Conservation (phyloP, 805 yeast species). For the Candida caryicola region DNA sequence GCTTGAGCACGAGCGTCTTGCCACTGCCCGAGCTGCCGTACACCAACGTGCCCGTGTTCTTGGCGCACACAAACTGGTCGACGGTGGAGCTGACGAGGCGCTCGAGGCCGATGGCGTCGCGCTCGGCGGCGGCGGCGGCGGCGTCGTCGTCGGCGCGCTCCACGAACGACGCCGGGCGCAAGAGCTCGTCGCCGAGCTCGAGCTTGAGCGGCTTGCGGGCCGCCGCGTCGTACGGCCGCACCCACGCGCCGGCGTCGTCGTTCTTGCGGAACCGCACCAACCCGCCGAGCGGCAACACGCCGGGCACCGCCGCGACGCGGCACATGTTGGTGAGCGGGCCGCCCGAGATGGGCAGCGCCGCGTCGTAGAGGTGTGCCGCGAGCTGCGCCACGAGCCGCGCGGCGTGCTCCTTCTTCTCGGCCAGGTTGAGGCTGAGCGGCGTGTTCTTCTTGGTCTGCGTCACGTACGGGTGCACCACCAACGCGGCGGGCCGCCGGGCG, state of each 20-base stretch:
- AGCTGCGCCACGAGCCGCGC: constrained; percentile 18
- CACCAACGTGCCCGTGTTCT: constrained; percentile 55
- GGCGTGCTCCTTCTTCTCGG: constrained; percentile 27
- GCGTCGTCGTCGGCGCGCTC: constrained; percentile 11
- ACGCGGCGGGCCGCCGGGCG: constrained; percentile 34
- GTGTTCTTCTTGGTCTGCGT: constrained; percentile 37
- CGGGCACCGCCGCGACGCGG: constrained; percentile 51
- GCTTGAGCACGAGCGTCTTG: constrained; percentile 55
- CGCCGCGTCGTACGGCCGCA: constrained; percentile 29
- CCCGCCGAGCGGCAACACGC: constrained; percentile 58
- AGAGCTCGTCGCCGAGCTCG: constrained; percentile 50
- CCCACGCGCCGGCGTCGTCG: constrained; percentile 45
- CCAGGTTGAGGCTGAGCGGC: constrained; percentile 26
- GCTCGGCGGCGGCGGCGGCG: constrained; percentile 5
- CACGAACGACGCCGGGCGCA: constrained; percentile 44
- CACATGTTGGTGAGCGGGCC: constrained; percentile 49
- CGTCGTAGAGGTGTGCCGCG: constrained; percentile 16
- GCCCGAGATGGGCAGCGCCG: constrained; percentile 16
- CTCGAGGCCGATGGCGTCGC: constrained; percentile 60
- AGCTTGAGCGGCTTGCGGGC: constrained; percentile 32
- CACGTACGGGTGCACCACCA: constrained; percentile 55
- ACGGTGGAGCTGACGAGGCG: constrained; percentile 36
- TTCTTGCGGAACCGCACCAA: constrained; percentile 47
- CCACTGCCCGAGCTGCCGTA: constrained; percentile 84
- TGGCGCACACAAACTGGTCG: constrained; percentile 39